A percentile compares a stretch with the other conserved stretches of the same genome.
phyloP scores from a whole-genome alignment of 108 stramenopile genomes.

The Phaeodactylum tricornutum region DNA sequence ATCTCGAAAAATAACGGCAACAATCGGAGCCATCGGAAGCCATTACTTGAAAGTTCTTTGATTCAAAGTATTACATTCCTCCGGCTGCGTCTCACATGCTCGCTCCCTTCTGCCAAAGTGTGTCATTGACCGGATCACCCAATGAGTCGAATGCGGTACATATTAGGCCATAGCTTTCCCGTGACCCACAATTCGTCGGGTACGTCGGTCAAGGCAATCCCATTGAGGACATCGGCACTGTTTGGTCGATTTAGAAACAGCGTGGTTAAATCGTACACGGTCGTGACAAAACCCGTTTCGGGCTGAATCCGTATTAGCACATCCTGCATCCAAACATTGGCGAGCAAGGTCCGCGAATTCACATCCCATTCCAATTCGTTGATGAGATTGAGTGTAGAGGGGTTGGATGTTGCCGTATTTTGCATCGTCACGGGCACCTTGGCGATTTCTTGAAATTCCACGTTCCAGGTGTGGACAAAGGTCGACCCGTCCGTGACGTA shows the following conservation, averaged over 20 bases:
- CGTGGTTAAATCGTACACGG: slow-evolving; percentile 42
- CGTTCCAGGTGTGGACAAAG: slow-evolving; percentile 53
- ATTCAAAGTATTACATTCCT: no score
- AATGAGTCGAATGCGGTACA: slow-evolving; percentile 53
- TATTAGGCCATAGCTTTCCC: slow-evolving; percentile 62
- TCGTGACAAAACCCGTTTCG: slow-evolving; percentile 34
- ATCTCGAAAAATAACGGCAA: neutral
- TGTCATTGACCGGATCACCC: no score
- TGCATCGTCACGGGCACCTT: slow-evolving; percentile 8
- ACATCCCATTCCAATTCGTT: slow-evolving; percentile 74
- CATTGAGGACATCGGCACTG: slow-evolving; percentile 59
- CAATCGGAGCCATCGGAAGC: no score
- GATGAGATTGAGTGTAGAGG: slow-evolving; percentile 15
- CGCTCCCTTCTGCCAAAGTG: no score
- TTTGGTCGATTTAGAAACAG: slow-evolving; percentile 24
- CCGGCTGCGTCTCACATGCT: no score
- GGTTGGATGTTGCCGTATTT: neutral
- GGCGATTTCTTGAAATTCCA: slow-evolving; percentile 20
- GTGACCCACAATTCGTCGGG: slow-evolving; percentile 46
- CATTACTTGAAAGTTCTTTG: no score
- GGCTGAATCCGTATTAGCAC: slow-evolving; percentile 54
- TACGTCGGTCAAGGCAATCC: slow-evolving; percentile 43
- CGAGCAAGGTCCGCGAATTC: slow-evolving; percentile 29
- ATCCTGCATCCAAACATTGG: slow-evolving; percentile 69
- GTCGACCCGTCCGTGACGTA: slow-evolving; percentile 66